Percentiles rank a stretch among this genome's conserved stretches.
Evolutionary conservation across 148 eudicot genomes (phyloP).

Genomic region (Talinum fruticosum): DNA sequence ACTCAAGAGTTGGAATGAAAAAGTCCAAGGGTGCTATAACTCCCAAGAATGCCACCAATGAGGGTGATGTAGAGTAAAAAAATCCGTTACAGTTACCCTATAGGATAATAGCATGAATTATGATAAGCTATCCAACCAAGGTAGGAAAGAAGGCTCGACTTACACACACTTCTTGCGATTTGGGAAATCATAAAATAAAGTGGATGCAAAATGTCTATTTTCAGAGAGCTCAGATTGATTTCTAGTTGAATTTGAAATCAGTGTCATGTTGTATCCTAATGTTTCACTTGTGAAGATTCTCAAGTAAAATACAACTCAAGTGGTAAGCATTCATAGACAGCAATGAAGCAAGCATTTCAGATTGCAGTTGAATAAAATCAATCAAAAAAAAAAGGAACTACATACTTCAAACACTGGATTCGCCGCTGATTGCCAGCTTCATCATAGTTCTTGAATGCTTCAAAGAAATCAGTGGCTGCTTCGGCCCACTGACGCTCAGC

Average conservation of each 20-base stretch:
- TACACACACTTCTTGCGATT: too few species aligned
- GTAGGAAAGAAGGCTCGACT: too few species aligned
- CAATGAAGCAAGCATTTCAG: neutral
- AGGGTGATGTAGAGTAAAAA: neutral
- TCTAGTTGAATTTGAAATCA: neutral
- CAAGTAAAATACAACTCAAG: neutral
- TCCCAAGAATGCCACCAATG: neutral
- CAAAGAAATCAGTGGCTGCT: conserved; percentile 97
- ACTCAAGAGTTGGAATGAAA: neutral
- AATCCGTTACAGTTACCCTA: neutral
- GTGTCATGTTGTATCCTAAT: neutral
- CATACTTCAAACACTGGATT: conserved; percentile 95
- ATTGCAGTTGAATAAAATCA: neutral
- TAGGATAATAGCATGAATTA: neutral
- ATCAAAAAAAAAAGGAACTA: conserved; percentile 7
- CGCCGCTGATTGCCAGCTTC: conserved; percentile 96
- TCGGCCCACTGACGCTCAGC: conserved; percentile 97
- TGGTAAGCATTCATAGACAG: neutral
- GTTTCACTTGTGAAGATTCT: neutral
- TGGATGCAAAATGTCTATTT: too few species aligned
- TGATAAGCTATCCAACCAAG: neutral
- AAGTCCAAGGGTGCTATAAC: neutral
- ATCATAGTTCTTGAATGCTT: conserved; percentile 98
- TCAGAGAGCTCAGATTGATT: neutral
- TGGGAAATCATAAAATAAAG: too few species aligned